phyloP scores from a whole-genome alignment of 2,329 filamentous ascomycete species.

The Pseudogymnoascus pannorum region DNA sequence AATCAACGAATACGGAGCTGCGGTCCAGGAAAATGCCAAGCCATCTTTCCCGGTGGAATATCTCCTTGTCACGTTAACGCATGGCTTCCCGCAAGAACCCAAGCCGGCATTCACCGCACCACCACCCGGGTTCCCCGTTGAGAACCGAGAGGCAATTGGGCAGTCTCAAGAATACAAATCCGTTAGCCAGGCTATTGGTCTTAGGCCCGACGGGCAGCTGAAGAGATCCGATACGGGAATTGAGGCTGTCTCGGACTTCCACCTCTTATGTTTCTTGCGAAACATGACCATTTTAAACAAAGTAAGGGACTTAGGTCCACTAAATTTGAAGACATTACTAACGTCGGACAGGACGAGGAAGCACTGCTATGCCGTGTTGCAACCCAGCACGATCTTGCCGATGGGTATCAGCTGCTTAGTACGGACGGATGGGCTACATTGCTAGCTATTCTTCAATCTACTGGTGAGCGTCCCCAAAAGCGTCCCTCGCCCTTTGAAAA shows the following conservation, averaged over 20 bases:
- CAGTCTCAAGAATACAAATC: conserved; percentile 72
- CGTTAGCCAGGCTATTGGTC: conserved; percentile 58
- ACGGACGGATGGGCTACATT: conserved; percentile 91
- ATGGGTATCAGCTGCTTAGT: conserved; percentile 75
- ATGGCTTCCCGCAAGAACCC: conserved; percentile 81
- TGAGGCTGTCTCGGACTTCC: conserved; percentile 80
- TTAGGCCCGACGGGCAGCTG: conserved; percentile 46
- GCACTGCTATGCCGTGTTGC: conserved; percentile 78
- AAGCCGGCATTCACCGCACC: conserved; percentile 66
- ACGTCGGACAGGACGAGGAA: conserved; percentile 68
- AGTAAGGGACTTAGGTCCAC: conserved; percentile 45
- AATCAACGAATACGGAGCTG: conserved; percentile 94
- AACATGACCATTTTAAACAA: conserved; percentile 74
- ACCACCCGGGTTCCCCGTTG: conserved; percentile 69
- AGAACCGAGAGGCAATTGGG: conserved; percentile 82
- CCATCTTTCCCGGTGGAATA: conserved; percentile 96
- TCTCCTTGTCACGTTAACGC: conserved; percentile 87
- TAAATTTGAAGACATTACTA: conserved; percentile 20
- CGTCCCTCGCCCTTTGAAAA: conserved; percentile 39
- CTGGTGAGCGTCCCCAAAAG: conserved; percentile 92
- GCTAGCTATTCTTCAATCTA: conserved; percentile 87
- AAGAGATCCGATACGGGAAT: conserved; percentile 56
- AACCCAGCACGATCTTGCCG: conserved; percentile 69
- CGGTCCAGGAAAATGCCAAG: conserved; percentile 95
- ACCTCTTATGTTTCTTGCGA: conserved; percentile 82